Evolutionary conservation across 805 yeast genomes (phyloP).

Genomic region (Wickerhamomyces bisporus): DNA sequence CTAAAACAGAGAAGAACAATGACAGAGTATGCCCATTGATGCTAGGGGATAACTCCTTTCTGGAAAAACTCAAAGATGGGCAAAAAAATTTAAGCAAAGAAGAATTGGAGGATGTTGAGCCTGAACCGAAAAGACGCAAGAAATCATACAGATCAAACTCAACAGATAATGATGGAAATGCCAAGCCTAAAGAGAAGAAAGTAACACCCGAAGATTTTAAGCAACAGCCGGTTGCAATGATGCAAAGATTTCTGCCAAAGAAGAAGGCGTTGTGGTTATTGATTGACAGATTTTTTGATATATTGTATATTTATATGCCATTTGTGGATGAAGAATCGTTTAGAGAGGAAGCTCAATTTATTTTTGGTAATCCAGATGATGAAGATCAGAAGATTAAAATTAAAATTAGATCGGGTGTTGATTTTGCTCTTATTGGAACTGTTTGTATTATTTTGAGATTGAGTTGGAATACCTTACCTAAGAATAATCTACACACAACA

Average conservation of each 20-base stretch:
- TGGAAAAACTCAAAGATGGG: constrained; percentile 2
- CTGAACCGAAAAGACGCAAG: constrained; percentile 1
- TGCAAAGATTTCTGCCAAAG: constrained; percentile 46
- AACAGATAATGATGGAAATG: constrained; percentile 7
- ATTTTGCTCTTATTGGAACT: constrained; percentile 46
- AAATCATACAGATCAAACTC: constrained; percentile 15
- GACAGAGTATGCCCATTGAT: constrained; percentile 40
- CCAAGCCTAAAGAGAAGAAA: constrained; percentile 1
- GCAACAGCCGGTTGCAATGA: constrained; percentile 25
- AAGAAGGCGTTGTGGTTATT: constrained; percentile 50
- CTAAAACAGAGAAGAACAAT: constrained; percentile 17
- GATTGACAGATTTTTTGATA: constrained; percentile 53
- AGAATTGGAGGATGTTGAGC: neutral
- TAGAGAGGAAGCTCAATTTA: constrained; percentile 35
- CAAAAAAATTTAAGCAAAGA: neutral
- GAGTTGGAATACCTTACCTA: constrained; percentile 51
- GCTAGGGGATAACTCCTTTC: constrained; percentile 36
- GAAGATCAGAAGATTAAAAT: constrained; percentile 24
- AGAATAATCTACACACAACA: constrained; percentile 24
- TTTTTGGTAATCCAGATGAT: constrained; percentile 39
- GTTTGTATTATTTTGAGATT: constrained; percentile 47
- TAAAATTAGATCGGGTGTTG: constrained; percentile 30
- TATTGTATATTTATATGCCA: constrained; percentile 61
- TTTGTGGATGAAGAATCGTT: constrained; percentile 55
- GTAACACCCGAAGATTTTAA: constrained; percentile 19